phyloP scores from a whole-genome alignment of 805 yeast species.

The Starmerella lactis-condensi region DNA sequence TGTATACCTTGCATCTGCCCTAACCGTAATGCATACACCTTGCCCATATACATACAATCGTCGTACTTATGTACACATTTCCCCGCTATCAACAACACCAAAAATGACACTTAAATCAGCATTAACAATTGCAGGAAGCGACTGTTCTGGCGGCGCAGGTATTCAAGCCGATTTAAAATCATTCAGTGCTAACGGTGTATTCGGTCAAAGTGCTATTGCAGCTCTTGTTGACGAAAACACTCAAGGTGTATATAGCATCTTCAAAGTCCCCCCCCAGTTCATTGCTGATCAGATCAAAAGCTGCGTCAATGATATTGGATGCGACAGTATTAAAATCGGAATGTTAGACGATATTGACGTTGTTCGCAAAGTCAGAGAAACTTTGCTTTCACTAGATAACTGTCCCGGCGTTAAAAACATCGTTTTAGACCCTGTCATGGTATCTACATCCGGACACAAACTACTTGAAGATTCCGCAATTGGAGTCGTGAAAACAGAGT shows the following conservation, averaged over 20 bases:
- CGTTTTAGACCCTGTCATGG: constrained; percentile 67
- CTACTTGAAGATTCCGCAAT: constrained; percentile 35
- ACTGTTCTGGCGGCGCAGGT: constrained; percentile 81
- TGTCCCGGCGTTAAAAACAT: constrained; percentile 6
- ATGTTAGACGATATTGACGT: constrained; percentile 42
- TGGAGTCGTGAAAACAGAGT: constrained; percentile 25
- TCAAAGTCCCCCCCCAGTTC: constrained; percentile 19
- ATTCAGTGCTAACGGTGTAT: constrained; percentile 53
- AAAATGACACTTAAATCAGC: too few relatives aligned
- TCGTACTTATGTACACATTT: not conserved
- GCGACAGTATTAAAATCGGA: constrained; percentile 62
- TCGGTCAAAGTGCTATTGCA: constrained; percentile 58
- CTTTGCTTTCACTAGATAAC: constrained; percentile 5
- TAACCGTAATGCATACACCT: too few relatives aligned
- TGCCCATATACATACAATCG: too few relatives aligned
- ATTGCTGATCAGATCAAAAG: constrained; percentile 34
- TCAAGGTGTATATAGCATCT: constrained; percentile 13
- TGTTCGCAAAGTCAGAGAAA: constrained; percentile 28
- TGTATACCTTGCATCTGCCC: too few relatives aligned
- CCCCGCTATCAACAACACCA: not conserved
- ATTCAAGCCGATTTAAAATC: constrained; percentile 78
- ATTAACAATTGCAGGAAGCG: constrained; percentile 37
- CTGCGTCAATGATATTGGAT: constrained; percentile 40
- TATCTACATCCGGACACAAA: constrained; percentile 56
- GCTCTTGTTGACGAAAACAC: constrained; percentile 73